These are phyloP conservation scores for Backusella luteola DNA, from an alignment of 192 early-diverging fungal genomes.

Conservation along the genomic window DNA sequence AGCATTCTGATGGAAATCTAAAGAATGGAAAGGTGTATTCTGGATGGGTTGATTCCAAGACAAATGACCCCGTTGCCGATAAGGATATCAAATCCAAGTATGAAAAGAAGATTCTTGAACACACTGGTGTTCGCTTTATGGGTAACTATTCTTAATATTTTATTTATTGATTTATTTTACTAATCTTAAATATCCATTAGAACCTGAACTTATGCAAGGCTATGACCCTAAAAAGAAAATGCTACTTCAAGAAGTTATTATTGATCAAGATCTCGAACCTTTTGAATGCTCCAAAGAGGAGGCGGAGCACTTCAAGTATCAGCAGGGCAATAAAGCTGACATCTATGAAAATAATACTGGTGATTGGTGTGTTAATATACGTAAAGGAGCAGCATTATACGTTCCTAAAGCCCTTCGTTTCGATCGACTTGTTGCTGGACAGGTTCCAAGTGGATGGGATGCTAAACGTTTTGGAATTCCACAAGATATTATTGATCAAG, in stretches of 20 bases:
- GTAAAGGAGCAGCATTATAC: constrained; percentile 85
- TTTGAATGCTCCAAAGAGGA: constrained; percentile 88
- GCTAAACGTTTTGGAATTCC: constrained; percentile 92
- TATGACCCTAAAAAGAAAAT: constrained; percentile 84
- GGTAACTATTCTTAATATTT: constrained; percentile 33
- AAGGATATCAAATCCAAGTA: constrained; percentile 86
- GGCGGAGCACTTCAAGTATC: constrained; percentile 78
- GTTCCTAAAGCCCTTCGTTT: constrained; percentile 93
- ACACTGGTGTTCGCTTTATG: constrained; percentile 90
- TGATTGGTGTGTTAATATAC: constrained; percentile 75
- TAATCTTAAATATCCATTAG: background rate
- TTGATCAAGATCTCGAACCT: constrained; percentile 83
- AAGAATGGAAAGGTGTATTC: constrained; percentile 76
- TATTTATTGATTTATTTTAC: background rate
- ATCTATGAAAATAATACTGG: constrained; percentile 64
- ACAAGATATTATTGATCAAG: constrained; percentile 85
- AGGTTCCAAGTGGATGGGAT: constrained; percentile 94
- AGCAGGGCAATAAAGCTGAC: constrained; percentile 79
- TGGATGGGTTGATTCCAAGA: constrained; percentile 91
- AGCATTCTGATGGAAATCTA: constrained; percentile 79
- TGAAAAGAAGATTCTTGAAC: constrained; percentile 84
- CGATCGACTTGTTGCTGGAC: constrained; percentile 89
- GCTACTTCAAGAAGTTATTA: constrained; percentile 85
- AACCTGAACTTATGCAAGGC: constrained; percentile 78
- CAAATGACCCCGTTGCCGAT: constrained; percentile 83